A percentile compares a stretch with the other conserved stretches of the same genome.
Conservation (phyloP, 768 basidiomycete genomes). For the Gymnopilus junonius region DNA sequence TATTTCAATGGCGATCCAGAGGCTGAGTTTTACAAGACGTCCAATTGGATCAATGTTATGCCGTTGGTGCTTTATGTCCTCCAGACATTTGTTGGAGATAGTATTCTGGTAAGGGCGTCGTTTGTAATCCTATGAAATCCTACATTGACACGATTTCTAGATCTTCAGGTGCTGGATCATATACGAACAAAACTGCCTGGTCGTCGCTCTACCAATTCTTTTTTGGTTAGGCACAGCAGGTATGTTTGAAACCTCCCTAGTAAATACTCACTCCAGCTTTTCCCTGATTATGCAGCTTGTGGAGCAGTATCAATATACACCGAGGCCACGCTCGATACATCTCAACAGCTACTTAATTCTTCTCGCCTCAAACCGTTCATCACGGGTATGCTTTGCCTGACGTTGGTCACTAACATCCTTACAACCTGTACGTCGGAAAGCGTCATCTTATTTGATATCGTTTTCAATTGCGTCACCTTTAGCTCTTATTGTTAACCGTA, state of each 20-base stretch:
- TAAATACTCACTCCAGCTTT: background rate
- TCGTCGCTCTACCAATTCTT: constrained; percentile 33
- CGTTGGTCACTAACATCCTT: constrained; percentile 38
- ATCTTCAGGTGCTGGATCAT: constrained; percentile 44
- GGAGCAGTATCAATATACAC: constrained; percentile 36
- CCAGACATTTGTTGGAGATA: constrained; percentile 48
- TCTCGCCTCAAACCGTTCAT: constrained; percentile 38
- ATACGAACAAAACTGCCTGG: constrained; percentile 33
- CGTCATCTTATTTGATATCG: background rate
- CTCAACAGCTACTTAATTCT: constrained; percentile 29
- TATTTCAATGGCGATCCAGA: constrained; percentile 35
- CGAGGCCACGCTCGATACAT: constrained; percentile 33
- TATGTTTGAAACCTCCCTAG: constrained; percentile 9
- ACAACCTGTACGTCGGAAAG: constrained; percentile 36
- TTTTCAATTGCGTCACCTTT: background rate
- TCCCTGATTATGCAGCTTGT: constrained; percentile 28
- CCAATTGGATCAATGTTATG: constrained; percentile 46
- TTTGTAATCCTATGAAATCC: background rate
- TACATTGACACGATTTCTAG: constrained; percentile 18
- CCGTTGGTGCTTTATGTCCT: constrained; percentile 43
- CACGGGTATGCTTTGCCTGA: constrained; percentile 39
- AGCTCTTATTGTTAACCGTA: constrained; percentile 43
- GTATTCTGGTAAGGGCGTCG: constrained; percentile 37
- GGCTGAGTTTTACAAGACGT: constrained; percentile 37
- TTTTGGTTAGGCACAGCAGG: constrained; percentile 44